phyloP scores from a whole-genome alignment of 176 grass and related monocot genomes.

The Paspalum vaginatum region DNA sequence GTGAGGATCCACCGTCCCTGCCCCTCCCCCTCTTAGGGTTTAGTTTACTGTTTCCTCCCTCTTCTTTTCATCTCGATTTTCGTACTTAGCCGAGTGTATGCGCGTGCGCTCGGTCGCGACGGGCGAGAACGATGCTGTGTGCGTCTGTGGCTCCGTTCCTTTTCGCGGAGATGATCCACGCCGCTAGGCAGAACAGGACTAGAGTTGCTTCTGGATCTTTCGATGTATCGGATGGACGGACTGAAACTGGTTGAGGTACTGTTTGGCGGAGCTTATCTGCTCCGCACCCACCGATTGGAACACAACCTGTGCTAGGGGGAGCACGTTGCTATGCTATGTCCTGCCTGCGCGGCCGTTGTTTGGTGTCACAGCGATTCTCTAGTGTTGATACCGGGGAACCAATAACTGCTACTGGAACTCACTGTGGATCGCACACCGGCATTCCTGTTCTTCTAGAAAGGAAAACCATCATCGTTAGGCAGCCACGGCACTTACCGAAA shows the following conservation, averaged over 20 bases:
- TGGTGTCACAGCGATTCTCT: neutral
- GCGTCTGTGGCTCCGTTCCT: neutral
- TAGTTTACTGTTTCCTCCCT: neutral
- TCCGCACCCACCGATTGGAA: no score
- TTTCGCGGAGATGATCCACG: no score
- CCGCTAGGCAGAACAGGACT: no score
- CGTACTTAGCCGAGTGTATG: neutral
- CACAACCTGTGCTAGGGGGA: no score
- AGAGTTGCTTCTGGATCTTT: no score
- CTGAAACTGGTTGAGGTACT: no score
- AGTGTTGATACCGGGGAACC: neutral
- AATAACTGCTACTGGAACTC: neutral
- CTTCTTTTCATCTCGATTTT: neutral
- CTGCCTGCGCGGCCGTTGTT: neutral
- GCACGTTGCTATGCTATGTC: neutral
- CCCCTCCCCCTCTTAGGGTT: neutral
- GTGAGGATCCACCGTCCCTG: constrained; percentile 18
- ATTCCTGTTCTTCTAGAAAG: neutral
- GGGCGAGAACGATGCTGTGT: neutral
- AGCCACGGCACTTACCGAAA: no score
- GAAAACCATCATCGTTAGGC: neutral
- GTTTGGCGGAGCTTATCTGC: no score
- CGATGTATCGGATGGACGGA: no score
- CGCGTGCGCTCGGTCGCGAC: neutral
- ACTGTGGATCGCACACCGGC: no score